Evolutionary conservation across 73 alveolate species (phyloP).

Genomic region (Loxodes magnus): DNA sequence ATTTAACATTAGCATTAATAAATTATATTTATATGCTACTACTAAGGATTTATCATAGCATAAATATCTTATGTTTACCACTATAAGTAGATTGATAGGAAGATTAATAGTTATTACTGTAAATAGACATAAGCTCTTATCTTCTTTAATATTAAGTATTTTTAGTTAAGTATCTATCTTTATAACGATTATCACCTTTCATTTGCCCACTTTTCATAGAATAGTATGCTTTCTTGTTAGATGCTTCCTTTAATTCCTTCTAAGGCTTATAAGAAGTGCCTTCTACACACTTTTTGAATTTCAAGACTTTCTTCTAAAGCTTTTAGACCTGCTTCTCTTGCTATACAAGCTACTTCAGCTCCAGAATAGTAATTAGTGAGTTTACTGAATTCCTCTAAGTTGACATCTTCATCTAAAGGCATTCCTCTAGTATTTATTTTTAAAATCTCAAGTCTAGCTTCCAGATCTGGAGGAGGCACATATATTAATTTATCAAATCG

Average conservation of each 20-base stretch:
- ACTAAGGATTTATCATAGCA: too few relatives aligned
- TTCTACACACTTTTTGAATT: constrained; percentile 28
- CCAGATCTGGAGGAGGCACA: constrained; percentile 97
- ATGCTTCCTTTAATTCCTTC: constrained; percentile 41
- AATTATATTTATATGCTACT: too few relatives aligned
- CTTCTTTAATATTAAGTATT: too few relatives aligned
- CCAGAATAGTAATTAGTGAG: constrained; percentile 69
- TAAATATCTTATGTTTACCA: too few relatives aligned
- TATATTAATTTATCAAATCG: constrained; percentile 67
- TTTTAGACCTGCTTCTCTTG: constrained; percentile 92
- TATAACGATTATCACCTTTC: too few relatives aligned
- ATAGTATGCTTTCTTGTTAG: constrained; percentile 30
- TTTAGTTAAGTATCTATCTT: too few relatives aligned
- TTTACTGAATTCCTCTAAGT: constrained; percentile 34
- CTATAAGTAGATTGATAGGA: too few relatives aligned
- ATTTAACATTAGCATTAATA: too few relatives aligned
- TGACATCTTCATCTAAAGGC: constrained; percentile 53
- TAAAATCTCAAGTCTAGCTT: constrained; percentile 78
- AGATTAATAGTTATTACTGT: too few relatives aligned
- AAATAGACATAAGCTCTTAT: too few relatives aligned
- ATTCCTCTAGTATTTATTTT: constrained; percentile 90
- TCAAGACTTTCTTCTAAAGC: constrained; percentile 73
- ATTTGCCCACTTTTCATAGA: constrained; percentile 43
- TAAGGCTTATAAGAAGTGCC: constrained; percentile 41
- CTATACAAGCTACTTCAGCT: constrained; percentile 86